Evolutionary conservation across 768 basidiomycete species (phyloP).

Genomic region (Gautieria morchelliformis): DNA sequence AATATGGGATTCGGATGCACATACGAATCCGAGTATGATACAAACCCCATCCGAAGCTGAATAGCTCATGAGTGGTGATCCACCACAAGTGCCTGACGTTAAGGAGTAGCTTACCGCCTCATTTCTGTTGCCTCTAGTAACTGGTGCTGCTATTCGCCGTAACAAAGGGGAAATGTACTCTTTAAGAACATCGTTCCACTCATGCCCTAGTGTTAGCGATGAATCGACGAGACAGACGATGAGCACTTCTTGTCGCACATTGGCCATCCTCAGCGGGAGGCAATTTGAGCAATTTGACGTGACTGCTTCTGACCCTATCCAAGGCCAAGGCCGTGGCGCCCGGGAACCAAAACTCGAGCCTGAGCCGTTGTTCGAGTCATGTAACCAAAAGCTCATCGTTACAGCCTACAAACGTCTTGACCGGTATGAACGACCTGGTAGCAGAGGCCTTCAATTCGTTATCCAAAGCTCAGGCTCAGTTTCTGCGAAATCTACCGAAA

Average conservation of each 20-base stretch:
- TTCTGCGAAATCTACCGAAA: constrained; percentile 60
- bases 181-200: neutral
- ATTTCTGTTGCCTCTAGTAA: neutral
- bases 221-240: constrained; percentile 8
- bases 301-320: too few relatives aligned
- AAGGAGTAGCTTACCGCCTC: neutral
- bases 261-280: neutral
- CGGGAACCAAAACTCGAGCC: neutral
- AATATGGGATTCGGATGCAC: constrained; percentile 46
- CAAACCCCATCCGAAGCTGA: constrained; percentile 39
- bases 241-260: constrained; percentile 1
- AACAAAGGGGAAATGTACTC: neutral
- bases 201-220: neutral
- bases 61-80: too few relatives aligned
- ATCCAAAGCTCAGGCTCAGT: constrained; percentile 38
- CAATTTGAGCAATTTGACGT: too few relatives aligned
- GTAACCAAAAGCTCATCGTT: too few relatives aligned
- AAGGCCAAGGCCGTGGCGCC: too few relatives aligned
- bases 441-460: constrained; percentile 47
- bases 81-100: neutral
- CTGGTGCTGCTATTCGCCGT: neutral
- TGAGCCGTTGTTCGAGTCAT: too few relatives aligned
- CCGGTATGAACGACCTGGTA: constrained; percentile 21
- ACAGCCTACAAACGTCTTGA: too few relatives aligned
- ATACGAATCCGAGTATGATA: constrained; percentile 56